Conservation (phyloP, 345 rosid species). For the Citrus trifoliata region DNA sequence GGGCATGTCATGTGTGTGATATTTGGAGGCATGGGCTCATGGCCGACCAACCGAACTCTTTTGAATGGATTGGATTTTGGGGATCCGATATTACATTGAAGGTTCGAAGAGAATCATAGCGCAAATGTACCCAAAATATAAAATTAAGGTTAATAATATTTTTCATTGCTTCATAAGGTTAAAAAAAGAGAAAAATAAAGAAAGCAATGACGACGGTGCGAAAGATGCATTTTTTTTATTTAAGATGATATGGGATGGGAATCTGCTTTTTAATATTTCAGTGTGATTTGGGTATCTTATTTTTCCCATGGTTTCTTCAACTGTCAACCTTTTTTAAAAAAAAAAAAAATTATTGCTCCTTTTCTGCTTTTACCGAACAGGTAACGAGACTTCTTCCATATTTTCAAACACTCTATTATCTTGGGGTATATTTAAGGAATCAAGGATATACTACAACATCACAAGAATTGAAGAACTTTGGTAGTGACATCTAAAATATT, state of each 20-base stretch:
- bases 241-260: conserved; percentile 14
- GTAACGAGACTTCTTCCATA: conserved; percentile 5
- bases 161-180: not conserved
- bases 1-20: not conserved
- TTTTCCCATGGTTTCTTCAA: conserved; percentile 15
- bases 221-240: not conserved
- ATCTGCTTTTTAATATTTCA: conserved; percentile 25
- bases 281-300: conserved; percentile 31
- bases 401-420: conserved; percentile 8
- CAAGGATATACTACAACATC: no score
- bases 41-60: conserved; percentile 41
- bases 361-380: conserved; percentile 21
- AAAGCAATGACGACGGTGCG: conserved; percentile 3
- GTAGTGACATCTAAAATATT: no score
- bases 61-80: conserved; percentile 19
- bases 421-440: not conserved
- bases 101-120: conserved; percentile 9
- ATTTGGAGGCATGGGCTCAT: conserved; percentile 2
- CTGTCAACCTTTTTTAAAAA: not conserved
- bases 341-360: no score
- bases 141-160: conserved; percentile 14
- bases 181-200: not conserved
- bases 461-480: no score
- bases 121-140: not conserved
- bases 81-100: conserved; percentile 8